Evolutionary conservation across 2,329 filamentous ascomycete genomes (phyloP).

Genomic region (Phaeophleospora eucalypticola): DNA sequence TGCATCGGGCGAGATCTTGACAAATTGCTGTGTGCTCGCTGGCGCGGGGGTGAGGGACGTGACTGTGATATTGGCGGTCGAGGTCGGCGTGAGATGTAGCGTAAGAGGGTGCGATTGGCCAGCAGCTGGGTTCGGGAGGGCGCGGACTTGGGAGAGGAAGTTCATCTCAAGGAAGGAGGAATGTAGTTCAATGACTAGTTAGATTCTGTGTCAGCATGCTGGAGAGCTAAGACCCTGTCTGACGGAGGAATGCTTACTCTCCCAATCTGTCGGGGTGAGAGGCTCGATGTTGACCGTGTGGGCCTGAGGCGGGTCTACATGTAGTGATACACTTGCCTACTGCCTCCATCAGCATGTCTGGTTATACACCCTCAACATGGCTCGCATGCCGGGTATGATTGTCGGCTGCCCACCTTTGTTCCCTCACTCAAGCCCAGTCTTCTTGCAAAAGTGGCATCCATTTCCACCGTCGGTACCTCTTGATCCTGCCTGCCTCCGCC

Average conservation of each 20-base stretch:
- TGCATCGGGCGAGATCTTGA: constrained; percentile 87
- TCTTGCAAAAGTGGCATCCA: constrained; percentile 79
- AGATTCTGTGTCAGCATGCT: not conserved
- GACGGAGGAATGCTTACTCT: constrained; percentile 52
- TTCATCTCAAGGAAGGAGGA: constrained; percentile 94
- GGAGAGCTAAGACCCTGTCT: not conserved
- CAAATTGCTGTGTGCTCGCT: constrained; percentile 67
- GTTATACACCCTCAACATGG: constrained; percentile 17
- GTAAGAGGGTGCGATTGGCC: constrained; percentile 72
- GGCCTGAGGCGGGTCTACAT: constrained; percentile 83
- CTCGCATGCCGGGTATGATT: constrained; percentile 41
- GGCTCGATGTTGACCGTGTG: constrained; percentile 97
- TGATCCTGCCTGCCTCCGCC: constrained; percentile 57
- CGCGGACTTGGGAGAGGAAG: constrained; percentile 85
- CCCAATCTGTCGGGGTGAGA: constrained; percentile 92
- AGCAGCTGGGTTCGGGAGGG: constrained; percentile 74
- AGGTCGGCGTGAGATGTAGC: constrained; percentile 89
- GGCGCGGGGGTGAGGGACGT: constrained; percentile 75
- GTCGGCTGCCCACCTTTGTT: constrained; percentile 78
- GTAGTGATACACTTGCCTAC: constrained; percentile 61
- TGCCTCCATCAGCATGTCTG: constrained; percentile 34
- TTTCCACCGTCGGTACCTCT: constrained; percentile 72
- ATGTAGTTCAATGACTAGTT: constrained; percentile 81
- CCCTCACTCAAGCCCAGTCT: constrained; percentile 75
- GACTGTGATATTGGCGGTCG: constrained; percentile 85